phyloP scores from a whole-genome alignment of 2,329 filamentous ascomycete species.

The Fusarium sp. region DNA sequence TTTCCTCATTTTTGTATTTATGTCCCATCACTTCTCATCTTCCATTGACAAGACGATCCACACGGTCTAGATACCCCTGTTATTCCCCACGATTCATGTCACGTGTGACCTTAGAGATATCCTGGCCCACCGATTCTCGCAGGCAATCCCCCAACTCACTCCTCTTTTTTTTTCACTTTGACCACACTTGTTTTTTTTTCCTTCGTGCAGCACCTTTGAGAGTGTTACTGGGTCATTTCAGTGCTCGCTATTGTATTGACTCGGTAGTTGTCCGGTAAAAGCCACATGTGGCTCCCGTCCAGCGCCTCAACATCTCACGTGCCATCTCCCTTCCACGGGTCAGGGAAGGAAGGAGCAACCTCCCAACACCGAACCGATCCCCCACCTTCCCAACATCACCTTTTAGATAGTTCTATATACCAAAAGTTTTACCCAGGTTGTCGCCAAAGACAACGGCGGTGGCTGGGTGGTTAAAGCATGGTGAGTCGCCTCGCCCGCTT shows the following conservation, averaged over 20 bases:
- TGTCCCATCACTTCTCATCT: background rate
- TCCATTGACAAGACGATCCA: background rate
- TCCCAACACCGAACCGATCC: background rate
- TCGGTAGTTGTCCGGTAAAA: background rate
- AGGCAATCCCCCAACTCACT: background rate
- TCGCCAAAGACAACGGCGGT: background rate
- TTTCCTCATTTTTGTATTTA: background rate
- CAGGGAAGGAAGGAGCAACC: background rate
- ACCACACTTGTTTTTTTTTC: background rate
- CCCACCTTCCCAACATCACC: background rate
- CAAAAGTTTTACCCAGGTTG: background rate
- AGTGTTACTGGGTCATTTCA: background rate
- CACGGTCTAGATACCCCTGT: rapidly evolving
- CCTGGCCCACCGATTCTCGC: background rate
- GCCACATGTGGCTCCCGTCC: background rate
- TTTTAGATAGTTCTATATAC: background rate
- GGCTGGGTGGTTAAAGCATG: slow-evolving; percentile 16
- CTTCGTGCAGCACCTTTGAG: background rate
- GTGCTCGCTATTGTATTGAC: background rate
- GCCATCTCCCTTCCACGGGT: rapidly evolving
- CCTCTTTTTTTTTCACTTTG: background rate
- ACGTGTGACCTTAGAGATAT: background rate
- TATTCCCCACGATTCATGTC: background rate
- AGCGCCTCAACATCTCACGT: background rate
- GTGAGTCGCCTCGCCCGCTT: rapidly evolving